Conservation (phyloP, 2,329 filamentous ascomycete species). For the Knoxdaviesia proteae region DNA sequence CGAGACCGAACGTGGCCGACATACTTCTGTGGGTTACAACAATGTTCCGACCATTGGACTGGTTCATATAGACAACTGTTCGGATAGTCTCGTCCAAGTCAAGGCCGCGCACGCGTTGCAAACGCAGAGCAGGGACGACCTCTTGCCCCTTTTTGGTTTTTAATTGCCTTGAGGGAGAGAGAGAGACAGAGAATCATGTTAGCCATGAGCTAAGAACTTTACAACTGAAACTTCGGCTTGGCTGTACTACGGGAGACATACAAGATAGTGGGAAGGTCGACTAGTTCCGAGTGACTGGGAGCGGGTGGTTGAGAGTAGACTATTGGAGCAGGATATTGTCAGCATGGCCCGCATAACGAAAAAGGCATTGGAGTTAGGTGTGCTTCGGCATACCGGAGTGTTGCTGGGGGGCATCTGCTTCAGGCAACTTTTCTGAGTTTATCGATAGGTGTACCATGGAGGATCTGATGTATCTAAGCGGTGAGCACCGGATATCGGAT, state of each 20-base stretch:
- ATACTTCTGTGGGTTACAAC: constrained; percentile 3
- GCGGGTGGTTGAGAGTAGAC: constrained; percentile 1
- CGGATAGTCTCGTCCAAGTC: constrained; percentile 1
- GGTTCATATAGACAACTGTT: constrained; percentile 3
- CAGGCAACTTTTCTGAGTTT: not conserved
- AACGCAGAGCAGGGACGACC: constrained; percentile 1
- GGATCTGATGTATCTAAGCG: not conserved
- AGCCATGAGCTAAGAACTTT: not conserved
- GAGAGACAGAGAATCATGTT: not conserved
- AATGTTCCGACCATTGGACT: constrained; percentile 1
- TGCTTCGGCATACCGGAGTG: too few relatives aligned
- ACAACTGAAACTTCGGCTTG: too few relatives aligned
- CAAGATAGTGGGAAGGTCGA: constrained; percentile 3
- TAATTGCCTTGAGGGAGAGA: not conserved
- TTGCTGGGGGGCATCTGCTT: not conserved
- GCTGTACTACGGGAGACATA: not conserved
- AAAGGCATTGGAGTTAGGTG: too few relatives aligned
- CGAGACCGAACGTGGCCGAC: not conserved
- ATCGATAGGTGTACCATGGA: not conserved
- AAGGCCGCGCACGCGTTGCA: constrained; percentile 2
- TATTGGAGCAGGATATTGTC: not conserved
- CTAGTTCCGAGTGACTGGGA: constrained; percentile 3
- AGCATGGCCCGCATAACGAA: too few relatives aligned
- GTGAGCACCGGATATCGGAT: not conserved
- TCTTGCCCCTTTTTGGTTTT: constrained; percentile 2